phyloP scores from a whole-genome alignment of 108 stramenopile species.

The Pelagomonas calceolata region DNA sequence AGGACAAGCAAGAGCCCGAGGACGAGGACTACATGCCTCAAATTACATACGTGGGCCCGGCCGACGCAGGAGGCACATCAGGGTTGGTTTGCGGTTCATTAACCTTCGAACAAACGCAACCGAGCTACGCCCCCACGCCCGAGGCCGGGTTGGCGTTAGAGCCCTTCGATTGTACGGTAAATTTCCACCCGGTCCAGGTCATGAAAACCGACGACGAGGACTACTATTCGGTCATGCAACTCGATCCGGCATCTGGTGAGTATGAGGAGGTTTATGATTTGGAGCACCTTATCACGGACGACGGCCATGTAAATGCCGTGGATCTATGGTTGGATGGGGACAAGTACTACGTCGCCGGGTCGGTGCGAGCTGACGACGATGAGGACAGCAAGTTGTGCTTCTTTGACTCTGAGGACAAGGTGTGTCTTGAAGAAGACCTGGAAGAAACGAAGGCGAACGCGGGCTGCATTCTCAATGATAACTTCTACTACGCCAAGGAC shows the following conservation, averaged over 20 bases:
- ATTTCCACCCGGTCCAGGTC: neutral
- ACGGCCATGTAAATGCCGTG: neutral
- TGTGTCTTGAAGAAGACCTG: neutral
- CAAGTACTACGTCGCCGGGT: neutral
- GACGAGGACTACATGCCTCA: too few relatives aligned
- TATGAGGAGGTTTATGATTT: too few relatives aligned
- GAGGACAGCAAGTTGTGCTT: neutral
- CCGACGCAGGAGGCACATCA: too few relatives aligned
- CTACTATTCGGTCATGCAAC: too few relatives aligned
- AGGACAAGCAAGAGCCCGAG: too few relatives aligned
- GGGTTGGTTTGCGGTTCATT: too few relatives aligned
- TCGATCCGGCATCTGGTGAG: too few relatives aligned
- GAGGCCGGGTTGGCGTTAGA: neutral
- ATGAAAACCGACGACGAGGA: neutral
- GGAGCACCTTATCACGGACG: too few relatives aligned
- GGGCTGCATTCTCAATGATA: neutral
- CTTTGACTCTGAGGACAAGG: neutral
- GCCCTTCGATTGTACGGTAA: neutral
- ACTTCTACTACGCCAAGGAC: neutral
- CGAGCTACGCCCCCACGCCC: too few relatives aligned
- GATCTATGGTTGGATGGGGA: too few relatives aligned
- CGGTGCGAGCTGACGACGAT: neutral
- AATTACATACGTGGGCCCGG: too few relatives aligned
- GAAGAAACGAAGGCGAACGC: neutral
- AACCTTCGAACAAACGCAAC: too few relatives aligned